Base-by-base conservation (phyloP, 768 basidiomycete genomes). In the Chalciporus pseudorubinellus region DNA sequence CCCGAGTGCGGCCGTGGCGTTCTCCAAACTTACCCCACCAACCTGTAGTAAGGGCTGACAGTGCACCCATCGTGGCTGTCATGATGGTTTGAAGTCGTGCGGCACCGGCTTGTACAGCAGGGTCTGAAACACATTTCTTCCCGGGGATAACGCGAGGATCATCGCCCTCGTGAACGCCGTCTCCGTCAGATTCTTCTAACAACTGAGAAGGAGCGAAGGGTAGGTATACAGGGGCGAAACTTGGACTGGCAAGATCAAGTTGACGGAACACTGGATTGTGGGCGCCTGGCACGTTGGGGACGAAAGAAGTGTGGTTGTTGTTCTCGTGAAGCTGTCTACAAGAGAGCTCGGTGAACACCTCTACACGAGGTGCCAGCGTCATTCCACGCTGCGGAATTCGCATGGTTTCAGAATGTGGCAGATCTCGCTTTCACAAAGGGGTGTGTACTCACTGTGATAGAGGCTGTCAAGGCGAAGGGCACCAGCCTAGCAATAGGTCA, bases 11-110 rank as follows among this genome's bases (percentile, higher is more conserved):
- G 10, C 93, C 93, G 56, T 84, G 72, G 9, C 75, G 70, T 65
- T 95, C 92, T 10, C 89, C 85, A 38, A 84, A 80, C 44, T 83
- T 79, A 46, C 89, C 89, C 93, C 93, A 97, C 72, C 85, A 89
- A 0, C 88, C 90, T 0, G 91, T 91, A 4, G 88, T 89, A 42
- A 91, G 71, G 1, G 90, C 89, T 46, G 89, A 87, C 36, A 97
- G 74, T 7, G 81, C 64, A 46, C 89, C 92, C 83, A 89, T 87
- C 9, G 78, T 78, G 11, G 88, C 83, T 2, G 85, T 84, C 68
- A 95, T 82, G 44, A 82, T 79, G 7, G 85, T 85, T 70, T 90
- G 89, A n/a, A 90, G 77, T 50, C 74, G 77, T 20, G 85, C 88
- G 2, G 87, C 87, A 36, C 80, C 75, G 6, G 84, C 81, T 57